A percentile compares a stretch with the other conserved stretches of the same genome.
phyloP scores from a whole-genome alignment of 345 rosid genomes.

The Ceriops zippeliana region DNA sequence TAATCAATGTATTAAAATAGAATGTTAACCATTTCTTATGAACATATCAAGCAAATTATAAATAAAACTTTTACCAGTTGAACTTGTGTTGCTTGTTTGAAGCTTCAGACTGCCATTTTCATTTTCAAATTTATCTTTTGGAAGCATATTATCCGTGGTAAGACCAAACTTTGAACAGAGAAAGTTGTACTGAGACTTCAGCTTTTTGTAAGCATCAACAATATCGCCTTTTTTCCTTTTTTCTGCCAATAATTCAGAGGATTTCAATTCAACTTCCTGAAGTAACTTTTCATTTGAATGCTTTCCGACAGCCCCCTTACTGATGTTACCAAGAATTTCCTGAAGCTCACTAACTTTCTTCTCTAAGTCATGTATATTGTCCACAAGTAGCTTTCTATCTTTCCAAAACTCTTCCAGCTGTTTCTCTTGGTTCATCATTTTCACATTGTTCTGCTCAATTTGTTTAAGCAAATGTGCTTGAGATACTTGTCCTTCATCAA shows the following conservation, averaged over 20 bases:
- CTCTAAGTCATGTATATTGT: slow-evolving; percentile 41
- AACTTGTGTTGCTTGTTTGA: slow-evolving; percentile 28
- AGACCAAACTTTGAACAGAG: slow-evolving; percentile 51
- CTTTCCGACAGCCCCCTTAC: slow-evolving; percentile 26
- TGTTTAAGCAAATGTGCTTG: slow-evolving; percentile 38
- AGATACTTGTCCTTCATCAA: slow-evolving; percentile 34
- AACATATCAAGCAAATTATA: neutral
- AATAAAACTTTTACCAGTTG: slow-evolving; percentile 39
- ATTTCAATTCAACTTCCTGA: slow-evolving; percentile 37
- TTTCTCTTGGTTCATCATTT: slow-evolving; percentile 32
- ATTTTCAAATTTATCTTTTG: slow-evolving; percentile 29
- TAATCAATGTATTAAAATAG: neutral
- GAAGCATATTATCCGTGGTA: slow-evolving; percentile 38
- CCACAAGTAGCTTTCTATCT: slow-evolving; percentile 26
- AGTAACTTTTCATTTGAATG: slow-evolving; percentile 36
- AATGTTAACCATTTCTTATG: neutral
- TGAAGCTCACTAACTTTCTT: slow-evolving; percentile 38
- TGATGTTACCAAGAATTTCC: slow-evolving; percentile 23
- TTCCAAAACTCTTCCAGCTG: slow-evolving; percentile 37
- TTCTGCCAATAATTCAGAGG: slow-evolving; percentile 41
- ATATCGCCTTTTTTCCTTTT: slow-evolving; percentile 40
- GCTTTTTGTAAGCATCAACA: slow-evolving; percentile 44
- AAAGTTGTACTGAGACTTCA: slow-evolving; percentile 63
- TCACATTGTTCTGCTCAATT: slow-evolving; percentile 29
- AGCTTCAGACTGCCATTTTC: slow-evolving; percentile 33